A percentile compares a stretch with the other conserved stretches of the same genome.
These are phyloP conservation scores for Plectosphaerella cucumerina DNA, from an alignment of 2,329 filamentous ascomycete genomes.

Conservation along the genomic window DNA sequence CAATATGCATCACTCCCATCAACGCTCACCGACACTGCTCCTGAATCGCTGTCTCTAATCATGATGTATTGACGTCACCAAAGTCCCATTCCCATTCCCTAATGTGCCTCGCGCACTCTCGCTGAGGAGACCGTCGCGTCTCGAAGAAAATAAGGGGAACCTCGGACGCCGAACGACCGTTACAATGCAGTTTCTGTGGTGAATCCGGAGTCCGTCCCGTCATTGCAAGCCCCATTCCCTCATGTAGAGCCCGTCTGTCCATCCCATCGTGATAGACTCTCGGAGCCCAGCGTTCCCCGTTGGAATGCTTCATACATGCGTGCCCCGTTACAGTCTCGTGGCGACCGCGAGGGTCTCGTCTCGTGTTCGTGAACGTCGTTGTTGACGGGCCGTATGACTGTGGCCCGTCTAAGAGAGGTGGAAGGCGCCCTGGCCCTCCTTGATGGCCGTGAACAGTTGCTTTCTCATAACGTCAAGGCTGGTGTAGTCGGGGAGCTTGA, in stretches of 20 bases:
- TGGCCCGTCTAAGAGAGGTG: constrained; percentile 70
- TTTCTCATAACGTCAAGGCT: constrained; percentile 70
- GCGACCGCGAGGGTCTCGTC: neutral
- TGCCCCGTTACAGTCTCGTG: constrained; percentile 1
- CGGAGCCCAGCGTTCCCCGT: neutral
- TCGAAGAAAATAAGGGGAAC: neutral
- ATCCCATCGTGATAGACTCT: too few relatives aligned
- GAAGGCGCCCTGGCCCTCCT: constrained; percentile 95
- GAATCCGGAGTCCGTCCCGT: neutral
- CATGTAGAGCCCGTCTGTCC: too few relatives aligned
- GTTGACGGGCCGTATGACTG: neutral
- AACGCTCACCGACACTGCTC: too few relatives aligned
- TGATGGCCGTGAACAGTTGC: constrained; percentile 80
- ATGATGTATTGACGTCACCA: too few relatives aligned
- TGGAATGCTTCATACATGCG: constrained; percentile 1
- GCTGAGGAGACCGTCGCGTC: neutral
- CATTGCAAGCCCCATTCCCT: neutral
- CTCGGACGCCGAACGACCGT: neutral
- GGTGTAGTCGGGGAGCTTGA: constrained; percentile 95
- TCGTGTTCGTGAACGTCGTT: neutral
- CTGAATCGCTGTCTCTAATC: too few relatives aligned
- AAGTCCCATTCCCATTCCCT: too few relatives aligned
- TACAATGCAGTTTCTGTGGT: neutral
- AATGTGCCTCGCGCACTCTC: too few relatives aligned
- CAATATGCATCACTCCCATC: too few relatives aligned